Evolutionary conservation across 2,329 filamentous ascomycete species (phyloP), one percentile per base, ranked within the genome.

Genomic region (Chalaropsis thielavioides): DNA sequence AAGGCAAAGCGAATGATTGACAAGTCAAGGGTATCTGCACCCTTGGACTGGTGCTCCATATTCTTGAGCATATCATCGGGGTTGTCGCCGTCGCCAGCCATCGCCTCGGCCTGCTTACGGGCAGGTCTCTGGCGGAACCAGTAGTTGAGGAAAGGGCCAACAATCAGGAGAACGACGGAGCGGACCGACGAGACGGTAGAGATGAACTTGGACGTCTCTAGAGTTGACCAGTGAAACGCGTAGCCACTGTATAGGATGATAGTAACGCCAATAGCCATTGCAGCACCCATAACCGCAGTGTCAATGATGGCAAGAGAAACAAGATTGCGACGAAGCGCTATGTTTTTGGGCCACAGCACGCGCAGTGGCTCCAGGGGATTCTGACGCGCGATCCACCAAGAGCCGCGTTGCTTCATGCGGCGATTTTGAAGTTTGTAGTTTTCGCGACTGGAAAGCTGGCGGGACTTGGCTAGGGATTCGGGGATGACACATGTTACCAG

Each of bases 201-300:
- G 64, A 96, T 82, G 73, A 91, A 96, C 17, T 85, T 79, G 56
- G 88, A 90, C 13, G 87, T 88, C 73, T 96, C 87, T 65, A 90
- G 80, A 46, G 86, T 91, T 60, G 83, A 82, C 94, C 94, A 97
- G 64, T 81, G 79, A 72, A 96, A 97, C 70, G 85, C 82, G 70
- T 83, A 87, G 69, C 89, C 86, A 27, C 85, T 85, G 75, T 97
- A 99, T 64, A 96, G 82, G 64, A 97, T 80, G 22, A 94, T 80
- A 43, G 96, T 85, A n/a, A 86, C 84, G 68, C 90, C 85, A 0
- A 85, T 83, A 60, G 82, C 90, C 80, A 96, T 89, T 7, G 87
- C 85, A 0, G 91, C 82, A 24, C 90, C 88, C 68, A 96, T 87
- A 69, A 95, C 82, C 68, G 90, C 84, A 31, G 87, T 89, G 72